A percentile compares a stretch with the other conserved stretches of the same genome.
Evolutionary conservation across 1,284 basidiomycete genomes (phyloP).

Genomic region (Ustilago lituana): DNA sequence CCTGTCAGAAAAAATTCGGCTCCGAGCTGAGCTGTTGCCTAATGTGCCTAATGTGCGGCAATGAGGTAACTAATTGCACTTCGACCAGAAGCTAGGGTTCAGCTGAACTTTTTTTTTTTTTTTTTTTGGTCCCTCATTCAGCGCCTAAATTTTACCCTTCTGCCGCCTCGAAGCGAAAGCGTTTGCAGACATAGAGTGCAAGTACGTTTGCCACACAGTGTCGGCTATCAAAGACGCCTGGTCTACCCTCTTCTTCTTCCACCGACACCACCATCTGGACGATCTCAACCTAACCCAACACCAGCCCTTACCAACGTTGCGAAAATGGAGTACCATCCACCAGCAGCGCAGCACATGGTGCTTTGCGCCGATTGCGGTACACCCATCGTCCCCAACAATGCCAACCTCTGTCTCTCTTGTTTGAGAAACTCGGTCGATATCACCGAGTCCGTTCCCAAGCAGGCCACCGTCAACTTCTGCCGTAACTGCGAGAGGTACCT

Average conservation of each 20-base stretch:
- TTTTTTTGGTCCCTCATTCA: background rate
- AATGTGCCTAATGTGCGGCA: slow-evolving; percentile 3
- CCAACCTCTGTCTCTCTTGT: slow-evolving; percentile 93
- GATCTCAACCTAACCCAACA: background rate
- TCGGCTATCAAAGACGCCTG: background rate
- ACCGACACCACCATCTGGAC: background rate
- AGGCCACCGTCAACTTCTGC: slow-evolving; percentile 93
- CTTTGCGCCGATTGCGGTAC: slow-evolving; percentile 74
- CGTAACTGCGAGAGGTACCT: slow-evolving; percentile 95
- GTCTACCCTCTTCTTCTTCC: background rate
- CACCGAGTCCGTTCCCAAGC: slow-evolving; percentile 97
- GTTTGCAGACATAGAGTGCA: too few species aligned
- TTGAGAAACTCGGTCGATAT: slow-evolving; percentile 92
- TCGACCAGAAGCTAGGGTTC: background rate
- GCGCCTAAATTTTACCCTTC: slow-evolving; percentile 13
- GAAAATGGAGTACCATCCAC: slow-evolving; percentile 60
- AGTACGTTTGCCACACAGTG: slow-evolving; percentile 12
- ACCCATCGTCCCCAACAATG: slow-evolving; percentile 94
- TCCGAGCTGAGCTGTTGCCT: background rate
- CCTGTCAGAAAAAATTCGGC: slow-evolving; percentile 5
- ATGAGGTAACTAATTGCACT: background rate
- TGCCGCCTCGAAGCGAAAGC: background rate
- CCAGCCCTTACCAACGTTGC: background rate
- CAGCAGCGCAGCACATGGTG: slow-evolving; percentile 64
- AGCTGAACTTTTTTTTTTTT: slow-evolving; percentile 3